Conservation (phyloP, 495 filamentous ascomycete species). For the Penicillium coffeae region DNA sequence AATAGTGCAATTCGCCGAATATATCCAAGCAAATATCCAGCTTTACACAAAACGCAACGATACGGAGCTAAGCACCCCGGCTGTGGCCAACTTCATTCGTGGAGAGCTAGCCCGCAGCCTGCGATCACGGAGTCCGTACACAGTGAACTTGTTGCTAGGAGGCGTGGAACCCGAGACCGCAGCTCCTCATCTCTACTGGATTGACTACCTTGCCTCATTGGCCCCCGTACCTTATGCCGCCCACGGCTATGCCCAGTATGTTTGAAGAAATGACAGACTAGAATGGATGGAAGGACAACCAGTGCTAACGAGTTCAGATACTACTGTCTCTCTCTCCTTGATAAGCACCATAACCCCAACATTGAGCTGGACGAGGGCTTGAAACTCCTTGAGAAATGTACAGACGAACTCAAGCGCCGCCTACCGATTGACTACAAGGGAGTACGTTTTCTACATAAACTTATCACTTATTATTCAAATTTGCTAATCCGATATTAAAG, state of each 20-base stretch:
- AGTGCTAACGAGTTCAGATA: constrained; percentile 52
- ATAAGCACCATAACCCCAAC: constrained; percentile 96
- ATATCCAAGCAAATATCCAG: constrained; percentile 96
- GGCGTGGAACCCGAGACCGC: constrained; percentile 84
- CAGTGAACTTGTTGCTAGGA: constrained; percentile 90
- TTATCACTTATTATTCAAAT: not conserved
- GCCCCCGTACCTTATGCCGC: constrained; percentile 91
- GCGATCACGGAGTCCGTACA: constrained; percentile 88
- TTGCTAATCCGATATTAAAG: constrained; percentile 26
- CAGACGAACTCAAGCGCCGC: constrained; percentile 91
- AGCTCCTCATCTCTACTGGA: constrained; percentile 90
- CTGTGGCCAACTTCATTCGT: constrained; percentile 87
- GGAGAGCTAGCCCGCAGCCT: constrained; percentile 86
- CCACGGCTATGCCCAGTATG: constrained; percentile 95
- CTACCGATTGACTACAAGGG: constrained; percentile 99
- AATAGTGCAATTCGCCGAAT: constrained; percentile 97
- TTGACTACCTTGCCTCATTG: constrained; percentile 90
- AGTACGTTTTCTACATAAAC: constrained; percentile 34
- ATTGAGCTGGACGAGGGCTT: constrained; percentile 83
- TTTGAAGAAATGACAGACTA: constrained; percentile 16
- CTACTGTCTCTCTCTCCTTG: constrained; percentile 91
- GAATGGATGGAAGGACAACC: not conserved
- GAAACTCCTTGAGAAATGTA: constrained; percentile 88
- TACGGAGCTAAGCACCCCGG: constrained; percentile 80
- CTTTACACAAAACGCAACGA: constrained; percentile 98